Conservation (phyloP, 2,329 filamentous ascomycete species). For the Cercospora zeae-maydis region DNA sequence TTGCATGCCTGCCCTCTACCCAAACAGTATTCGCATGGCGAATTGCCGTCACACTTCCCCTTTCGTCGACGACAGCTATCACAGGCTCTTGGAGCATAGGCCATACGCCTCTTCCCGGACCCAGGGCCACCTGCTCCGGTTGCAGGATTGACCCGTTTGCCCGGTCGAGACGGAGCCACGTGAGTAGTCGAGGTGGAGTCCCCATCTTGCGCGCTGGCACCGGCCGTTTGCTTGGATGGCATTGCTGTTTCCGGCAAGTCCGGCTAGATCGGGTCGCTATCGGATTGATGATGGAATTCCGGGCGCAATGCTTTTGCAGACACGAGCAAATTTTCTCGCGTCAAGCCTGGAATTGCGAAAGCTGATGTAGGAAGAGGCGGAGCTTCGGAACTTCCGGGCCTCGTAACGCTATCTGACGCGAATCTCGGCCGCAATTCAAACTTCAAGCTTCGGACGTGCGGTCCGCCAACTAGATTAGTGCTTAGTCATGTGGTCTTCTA, state of each 20-base stretch:
- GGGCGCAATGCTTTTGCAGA: not conserved
- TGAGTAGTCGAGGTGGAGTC: not conserved
- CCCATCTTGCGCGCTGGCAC: not conserved
- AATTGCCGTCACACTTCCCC: not conserved
- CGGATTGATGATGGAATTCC: not conserved
- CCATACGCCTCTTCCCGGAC: not conserved
- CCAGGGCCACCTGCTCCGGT: not conserved
- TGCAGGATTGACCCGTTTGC: not conserved
- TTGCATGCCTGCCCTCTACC: not conserved
- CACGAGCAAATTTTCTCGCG: not conserved
- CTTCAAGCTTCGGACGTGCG: not conserved
- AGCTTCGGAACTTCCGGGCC: not conserved
- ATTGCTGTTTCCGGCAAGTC: not conserved
- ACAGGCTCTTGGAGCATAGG: not conserved
- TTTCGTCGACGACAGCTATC: constrained; percentile 1
- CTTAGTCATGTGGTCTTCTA: not conserved
- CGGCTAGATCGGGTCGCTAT: not conserved
- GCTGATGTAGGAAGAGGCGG: not conserved
- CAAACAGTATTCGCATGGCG: not conserved
- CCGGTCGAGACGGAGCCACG: not conserved
- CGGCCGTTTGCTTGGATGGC: not conserved
- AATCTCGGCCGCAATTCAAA: not conserved
- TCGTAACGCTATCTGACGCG: not conserved
- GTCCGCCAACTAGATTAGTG: not conserved
- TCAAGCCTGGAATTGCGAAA: too few species aligned